phyloP scores from a whole-genome alignment of 495 filamentous ascomycete genomes.

The Neurospora tetraspora region DNA sequence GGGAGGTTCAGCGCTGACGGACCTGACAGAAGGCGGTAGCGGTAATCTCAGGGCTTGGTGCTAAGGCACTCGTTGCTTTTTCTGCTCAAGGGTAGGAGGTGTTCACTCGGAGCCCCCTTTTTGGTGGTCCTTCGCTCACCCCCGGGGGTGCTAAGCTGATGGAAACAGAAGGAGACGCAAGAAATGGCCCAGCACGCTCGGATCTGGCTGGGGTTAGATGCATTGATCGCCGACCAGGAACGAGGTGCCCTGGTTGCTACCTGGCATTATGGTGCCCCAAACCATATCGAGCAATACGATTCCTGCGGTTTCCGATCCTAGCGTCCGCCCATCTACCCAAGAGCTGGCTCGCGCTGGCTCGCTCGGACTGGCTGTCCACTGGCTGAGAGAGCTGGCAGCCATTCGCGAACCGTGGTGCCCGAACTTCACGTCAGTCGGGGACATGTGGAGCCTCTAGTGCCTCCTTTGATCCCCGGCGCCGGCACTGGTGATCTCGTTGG shows the following conservation, averaged over 20 bases:
- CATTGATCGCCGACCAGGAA: slow-evolving; percentile 27
- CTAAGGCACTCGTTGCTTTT: slow-evolving; percentile 1
- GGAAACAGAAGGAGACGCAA: neutral
- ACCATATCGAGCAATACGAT: slow-evolving; percentile 11
- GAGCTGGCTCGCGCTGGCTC: neutral
- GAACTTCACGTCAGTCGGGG: neutral
- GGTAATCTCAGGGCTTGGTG: neutral
- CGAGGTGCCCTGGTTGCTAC: neutral
- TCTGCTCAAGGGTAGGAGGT: neutral
- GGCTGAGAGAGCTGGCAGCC: neutral
- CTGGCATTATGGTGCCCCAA: slow-evolving; percentile 8
- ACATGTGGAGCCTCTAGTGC: neutral
- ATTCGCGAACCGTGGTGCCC: neutral
- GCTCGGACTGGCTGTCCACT: neutral
- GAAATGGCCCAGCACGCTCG: neutral
- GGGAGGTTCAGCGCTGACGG: neutral
- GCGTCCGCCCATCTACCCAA: slow-evolving; percentile 5
- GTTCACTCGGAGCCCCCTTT: neutral
- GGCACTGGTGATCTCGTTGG: neutral
- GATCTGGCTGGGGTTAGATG: slow-evolving; percentile 3
- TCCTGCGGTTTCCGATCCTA: slow-evolving; percentile 20
- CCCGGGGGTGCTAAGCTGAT: slow-evolving; percentile 4
- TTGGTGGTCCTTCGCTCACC: neutral
- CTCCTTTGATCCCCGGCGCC: neutral
- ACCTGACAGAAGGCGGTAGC: neutral